Evolutionary conservation across 2,329 filamentous ascomycete genomes (phyloP), one percentile per base, ranked within the genome.

Genomic region (Geosmithia morbida): DNA sequence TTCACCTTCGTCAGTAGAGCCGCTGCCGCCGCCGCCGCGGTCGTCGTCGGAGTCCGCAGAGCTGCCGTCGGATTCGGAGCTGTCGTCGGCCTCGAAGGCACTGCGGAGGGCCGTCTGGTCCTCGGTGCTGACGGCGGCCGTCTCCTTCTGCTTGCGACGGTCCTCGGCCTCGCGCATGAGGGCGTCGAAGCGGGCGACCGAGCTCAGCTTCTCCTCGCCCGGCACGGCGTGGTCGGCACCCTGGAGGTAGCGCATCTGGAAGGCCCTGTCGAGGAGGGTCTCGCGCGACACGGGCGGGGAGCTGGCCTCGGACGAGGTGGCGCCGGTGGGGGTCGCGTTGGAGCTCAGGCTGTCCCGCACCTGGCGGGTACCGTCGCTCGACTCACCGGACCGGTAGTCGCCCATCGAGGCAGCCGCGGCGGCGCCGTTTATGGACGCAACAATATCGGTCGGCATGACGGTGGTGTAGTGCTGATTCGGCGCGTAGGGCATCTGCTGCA

Each of bases 181-280:
- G 2, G 78, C 79, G 47, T 83, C 79, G 47, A 83, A 83, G 19
- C 77, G 69, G 10, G 78, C 79, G 30, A 83, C 66, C 1, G 79
- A 83, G 52, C 72, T 82, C 16, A 82, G 63, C 49, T 81, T 79
- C 53, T 81, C 77, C 51, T 80, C 76, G 3, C 77, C 77, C 0
- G 72, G 69, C 2, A 69, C 53, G 45, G 72, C 66, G 7, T 64
- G 62, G 11, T 79, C 76, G 2, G 74, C 75, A 6, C 79, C 79
- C 16, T 79, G 79, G 33, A 83, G 80, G 49, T 67, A 77, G 8
- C 74, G 69, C 61, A 83, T 61, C 53, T 80, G 76, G 54, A 83
- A 83, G 0, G 79, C 79, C 40, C 79, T 65, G 56, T 83, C 79
- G n/a, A 83, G 60, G 46, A 83, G 83, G 0, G 79, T 81, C 59